These are phyloP conservation scores for Tuber magnatum DNA, from an alignment of 495 filamentous ascomycete species.

Conservation along the genomic window DNA sequence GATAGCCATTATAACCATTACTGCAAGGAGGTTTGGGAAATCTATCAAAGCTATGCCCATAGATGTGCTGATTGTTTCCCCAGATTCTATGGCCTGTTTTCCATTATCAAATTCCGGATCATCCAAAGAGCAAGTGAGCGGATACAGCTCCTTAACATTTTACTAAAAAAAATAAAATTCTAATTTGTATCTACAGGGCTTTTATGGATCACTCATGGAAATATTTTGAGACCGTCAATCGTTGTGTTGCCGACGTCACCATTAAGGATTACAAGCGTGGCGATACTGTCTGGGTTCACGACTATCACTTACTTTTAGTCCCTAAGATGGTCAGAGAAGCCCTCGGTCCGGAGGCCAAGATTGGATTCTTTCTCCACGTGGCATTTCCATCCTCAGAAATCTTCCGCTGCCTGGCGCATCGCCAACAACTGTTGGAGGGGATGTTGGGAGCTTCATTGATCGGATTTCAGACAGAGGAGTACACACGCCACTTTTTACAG, in stretches of 20 bases:
- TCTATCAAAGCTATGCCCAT: neutral
- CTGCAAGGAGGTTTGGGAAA: slow-evolving; percentile 55
- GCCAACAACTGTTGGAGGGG: slow-evolving; percentile 77
- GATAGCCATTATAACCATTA: slow-evolving; percentile 89
- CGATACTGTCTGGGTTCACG: slow-evolving; percentile 87
- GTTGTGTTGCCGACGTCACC: slow-evolving; percentile 81
- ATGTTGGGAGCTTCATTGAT: slow-evolving; percentile 86
- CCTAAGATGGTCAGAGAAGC: slow-evolving; percentile 79
- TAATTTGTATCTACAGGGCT: slow-evolving; percentile 44
- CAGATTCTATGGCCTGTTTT: slow-evolving; percentile 85
- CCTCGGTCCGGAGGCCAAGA: slow-evolving; percentile 76
- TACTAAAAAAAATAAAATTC: slow-evolving; percentile 5
- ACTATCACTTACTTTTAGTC: slow-evolving; percentile 91
- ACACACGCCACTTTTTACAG: slow-evolving; percentile 85
- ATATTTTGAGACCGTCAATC: slow-evolving; percentile 83
- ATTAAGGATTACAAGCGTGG: slow-evolving; percentile 84
- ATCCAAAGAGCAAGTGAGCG: slow-evolving; percentile 77
- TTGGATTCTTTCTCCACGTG: slow-evolving; percentile 90
- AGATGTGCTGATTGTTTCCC: slow-evolving; percentile 7
- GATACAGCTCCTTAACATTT: neutral
- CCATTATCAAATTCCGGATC: slow-evolving; percentile 93
- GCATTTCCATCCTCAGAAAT: slow-evolving; percentile 94
- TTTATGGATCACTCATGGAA: slow-evolving; percentile 94
- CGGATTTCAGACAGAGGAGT: slow-evolving; percentile 87
- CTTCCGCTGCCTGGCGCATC: slow-evolving; percentile 78